Evolutionary conservation across 2,329 filamentous ascomycete genomes (phyloP).

Genomic region (Claviceps purpurea): DNA sequence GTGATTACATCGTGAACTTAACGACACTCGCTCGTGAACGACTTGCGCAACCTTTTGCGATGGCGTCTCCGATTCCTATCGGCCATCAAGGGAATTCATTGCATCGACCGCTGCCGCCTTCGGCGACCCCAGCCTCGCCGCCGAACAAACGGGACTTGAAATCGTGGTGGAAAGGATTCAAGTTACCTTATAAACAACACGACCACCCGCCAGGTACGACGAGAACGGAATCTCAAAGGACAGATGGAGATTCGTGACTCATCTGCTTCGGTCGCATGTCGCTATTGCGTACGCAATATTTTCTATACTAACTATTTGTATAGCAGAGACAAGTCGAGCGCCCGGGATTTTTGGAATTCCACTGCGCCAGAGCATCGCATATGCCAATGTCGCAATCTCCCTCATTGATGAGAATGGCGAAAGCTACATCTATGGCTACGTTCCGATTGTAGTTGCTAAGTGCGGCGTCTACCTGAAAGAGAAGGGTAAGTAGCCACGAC

Average conservation of each 20-base stretch:
- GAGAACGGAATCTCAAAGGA: neutral
- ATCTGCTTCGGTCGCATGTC: neutral
- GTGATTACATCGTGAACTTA: neutral
- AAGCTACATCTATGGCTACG: slow-evolving; percentile 97
- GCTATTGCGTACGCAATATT: neutral
- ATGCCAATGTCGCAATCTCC: slow-evolving; percentile 96
- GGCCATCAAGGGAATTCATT: slow-evolving; percentile 19
- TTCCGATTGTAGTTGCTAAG: slow-evolving; percentile 96
- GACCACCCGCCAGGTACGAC: slow-evolving; percentile 38
- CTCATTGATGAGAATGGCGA: slow-evolving; percentile 83
- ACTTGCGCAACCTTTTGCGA: slow-evolving; percentile 10
- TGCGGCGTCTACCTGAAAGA: slow-evolving; percentile 96
- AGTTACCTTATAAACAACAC: slow-evolving; percentile 48
- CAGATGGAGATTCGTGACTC: too few relatives aligned
- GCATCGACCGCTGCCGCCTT: slow-evolving; percentile 12
- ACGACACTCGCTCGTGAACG: neutral
- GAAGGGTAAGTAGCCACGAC: slow-evolving; percentile 53
- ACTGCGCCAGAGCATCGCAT: slow-evolving; percentile 84
- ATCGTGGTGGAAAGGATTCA: slow-evolving; percentile 97
- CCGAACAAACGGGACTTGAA: slow-evolving; percentile 79
- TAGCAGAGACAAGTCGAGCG: slow-evolving; percentile 29
- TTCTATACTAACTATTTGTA: neutral
- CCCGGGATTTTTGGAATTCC: slow-evolving; percentile 90
- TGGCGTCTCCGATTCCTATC: slow-evolving; percentile 24
- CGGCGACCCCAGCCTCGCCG: slow-evolving; percentile 45